Evolutionary conservation across 75 land plant genomes (phyloP).

Genomic region (Picea glauca): DNA sequence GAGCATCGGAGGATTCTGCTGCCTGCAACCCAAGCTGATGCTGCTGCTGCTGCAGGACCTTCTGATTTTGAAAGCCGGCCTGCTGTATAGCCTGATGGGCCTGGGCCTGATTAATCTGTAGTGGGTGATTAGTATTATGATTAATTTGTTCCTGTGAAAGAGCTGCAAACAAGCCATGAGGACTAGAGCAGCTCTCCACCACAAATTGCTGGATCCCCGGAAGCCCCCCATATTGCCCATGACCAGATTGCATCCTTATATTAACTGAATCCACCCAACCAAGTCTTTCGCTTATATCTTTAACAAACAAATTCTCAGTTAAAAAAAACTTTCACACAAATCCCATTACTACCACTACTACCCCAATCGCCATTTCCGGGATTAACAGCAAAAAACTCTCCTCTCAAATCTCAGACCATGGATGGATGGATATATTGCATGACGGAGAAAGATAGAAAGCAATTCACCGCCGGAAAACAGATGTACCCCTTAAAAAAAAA

Average conservation of each 20-base stretch:
- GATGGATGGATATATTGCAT: not conserved
- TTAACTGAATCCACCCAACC: not conserved
- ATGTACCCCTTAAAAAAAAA: not conserved
- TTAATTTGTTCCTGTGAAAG: not conserved
- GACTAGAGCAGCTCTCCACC: constrained; percentile 20
- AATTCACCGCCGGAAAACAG: not conserved
- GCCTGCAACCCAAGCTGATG: constrained; percentile 6
- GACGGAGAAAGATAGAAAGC: constrained; percentile 4
- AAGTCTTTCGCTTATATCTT: not conserved
- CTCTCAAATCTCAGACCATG: not conserved
- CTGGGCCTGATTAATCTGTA: no score
- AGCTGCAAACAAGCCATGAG: constrained; percentile 8
- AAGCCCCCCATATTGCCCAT: constrained; percentile 15
- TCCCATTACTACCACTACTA: not conserved
- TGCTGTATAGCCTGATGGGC: constrained; percentile 7
- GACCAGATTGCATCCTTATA: constrained; percentile 29
- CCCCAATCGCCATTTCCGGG: constrained; percentile 10
- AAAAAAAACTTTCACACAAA: constrained; percentile 2
- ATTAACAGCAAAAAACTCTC: not conserved
- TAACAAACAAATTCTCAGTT: not conserved
- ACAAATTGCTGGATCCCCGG: constrained; percentile 43
- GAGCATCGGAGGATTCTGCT: not conserved
- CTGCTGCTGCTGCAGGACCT: constrained; percentile 17
- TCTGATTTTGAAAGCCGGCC: constrained; percentile 15
- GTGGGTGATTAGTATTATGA: not conserved